Evolutionary conservation across 768 basidiomycete genomes (phyloP), one percentile per base, ranked within the genome.

Genomic region (Psilocybe subaeruginosa): DNA sequence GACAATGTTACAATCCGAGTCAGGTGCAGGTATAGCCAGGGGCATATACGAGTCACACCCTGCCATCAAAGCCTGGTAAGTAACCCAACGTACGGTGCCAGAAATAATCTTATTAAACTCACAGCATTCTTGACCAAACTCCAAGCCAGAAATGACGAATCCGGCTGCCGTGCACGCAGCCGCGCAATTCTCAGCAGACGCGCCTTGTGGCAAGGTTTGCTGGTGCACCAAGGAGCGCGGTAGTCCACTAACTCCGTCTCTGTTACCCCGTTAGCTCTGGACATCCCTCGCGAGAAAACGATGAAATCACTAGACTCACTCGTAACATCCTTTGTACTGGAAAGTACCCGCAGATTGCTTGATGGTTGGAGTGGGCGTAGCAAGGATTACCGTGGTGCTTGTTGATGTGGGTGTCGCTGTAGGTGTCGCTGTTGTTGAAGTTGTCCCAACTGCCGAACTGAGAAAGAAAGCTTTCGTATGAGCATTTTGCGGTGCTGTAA

Each of bases 21-120:
- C 60, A 1, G 66, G 63, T 3, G 49, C 39, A 8, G 46, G 39
- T 16, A 51, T 54, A 0, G 61, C 66, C 12, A 62, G 45, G 8
- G 63, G 47, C 66, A 67, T 67, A 35, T 67, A 67, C 4, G 35
- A 45, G 35, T 67, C 66, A 43, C 66, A 67, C 66, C 66, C 66
- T 67, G 43, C 41, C 48, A 19, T 11, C 8, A n/a, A 14, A 31
- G 23, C 23, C 23, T 23, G 29, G 17, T n/a, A 27, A 37, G 16
- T 43, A 12, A 43, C 16, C 12, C 27, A 11, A 27, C 16, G 14
- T 39, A 3, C 16, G 3, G 6, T 50, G 14, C 8, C 39, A 8
- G 9, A 54, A 35, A 23, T 16, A 27, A 6, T 1, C 11, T 11
- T 6, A 35, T 35, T 11, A 37, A 7, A 56, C 64, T 39, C 17